Evolutionary conservation across 345 rosid genomes (phyloP).

Genomic region (Arabis hirsuta): DNA sequence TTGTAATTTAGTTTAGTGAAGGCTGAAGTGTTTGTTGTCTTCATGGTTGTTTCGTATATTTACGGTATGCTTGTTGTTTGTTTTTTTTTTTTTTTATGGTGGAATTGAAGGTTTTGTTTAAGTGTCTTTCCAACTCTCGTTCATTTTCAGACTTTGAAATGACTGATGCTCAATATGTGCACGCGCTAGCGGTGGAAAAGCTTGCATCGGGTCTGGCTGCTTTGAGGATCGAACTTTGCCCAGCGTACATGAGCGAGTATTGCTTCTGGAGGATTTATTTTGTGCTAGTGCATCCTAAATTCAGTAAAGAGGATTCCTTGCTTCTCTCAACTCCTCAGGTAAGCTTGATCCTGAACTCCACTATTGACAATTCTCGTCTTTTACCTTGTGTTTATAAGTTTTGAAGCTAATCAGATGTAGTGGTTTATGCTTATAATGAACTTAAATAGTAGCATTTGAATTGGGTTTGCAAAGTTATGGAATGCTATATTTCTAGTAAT

Average conservation of each 20-base stretch:
- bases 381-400: background rate
- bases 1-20: background rate
- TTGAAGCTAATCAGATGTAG: background rate
- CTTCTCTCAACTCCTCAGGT: constrained; percentile 87
- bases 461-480: background rate
- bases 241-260: constrained; percentile 82
- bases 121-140: constrained; percentile 3
- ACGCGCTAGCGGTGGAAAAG: constrained; percentile 72
- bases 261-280: constrained; percentile 98
- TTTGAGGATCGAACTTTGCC: constrained; percentile 87
- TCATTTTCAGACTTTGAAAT: constrained; percentile 69
- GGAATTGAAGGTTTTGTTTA: background rate
- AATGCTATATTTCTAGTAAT: background rate
- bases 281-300: constrained; percentile 92
- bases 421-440: background rate
- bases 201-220: constrained; percentile 78
- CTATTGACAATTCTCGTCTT: background rate
- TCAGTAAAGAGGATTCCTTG: constrained; percentile 74
- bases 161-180: constrained; percentile 84
- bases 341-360: constrained; percentile 31
- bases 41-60: background rate
- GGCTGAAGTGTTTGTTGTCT: background rate
- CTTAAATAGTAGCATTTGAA: background rate
- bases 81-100: background rate
- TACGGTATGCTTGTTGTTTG: background rate